Conservation (phyloP, 129 eudicot species). For the Helichrysum umbraculigerum region DNA sequence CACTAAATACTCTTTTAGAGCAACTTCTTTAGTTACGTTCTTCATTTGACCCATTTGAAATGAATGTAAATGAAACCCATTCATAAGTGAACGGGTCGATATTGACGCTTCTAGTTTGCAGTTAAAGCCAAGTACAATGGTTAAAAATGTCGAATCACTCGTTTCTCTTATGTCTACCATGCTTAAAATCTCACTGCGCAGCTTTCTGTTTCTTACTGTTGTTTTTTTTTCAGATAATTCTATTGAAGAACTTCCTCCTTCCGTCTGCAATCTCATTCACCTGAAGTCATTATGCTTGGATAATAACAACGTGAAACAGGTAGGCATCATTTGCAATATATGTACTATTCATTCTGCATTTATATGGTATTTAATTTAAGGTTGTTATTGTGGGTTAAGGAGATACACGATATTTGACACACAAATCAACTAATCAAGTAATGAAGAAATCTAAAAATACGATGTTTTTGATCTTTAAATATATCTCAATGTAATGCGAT, state of each 20-base stretch:
- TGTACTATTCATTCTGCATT: slow-evolving; percentile 5
- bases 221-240: slow-evolving; percentile 54
- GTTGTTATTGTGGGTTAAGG: neutral
- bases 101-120: neutral
- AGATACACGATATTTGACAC: neutral
- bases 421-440: neutral
- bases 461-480: neutral
- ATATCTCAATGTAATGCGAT: neutral
- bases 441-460: neutral
- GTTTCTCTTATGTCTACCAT: neutral
- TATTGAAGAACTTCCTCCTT: slow-evolving; percentile 84
- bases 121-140: neutral
- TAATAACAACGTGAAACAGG: slow-evolving; percentile 82
- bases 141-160: neutral
- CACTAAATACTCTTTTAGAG: neutral
- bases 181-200: neutral
- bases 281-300: slow-evolving; percentile 80
- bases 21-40: neutral
- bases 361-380: neutral
- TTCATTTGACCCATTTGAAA: neutral
- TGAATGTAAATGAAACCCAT: neutral
- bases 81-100: neutral
- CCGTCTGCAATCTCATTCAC: slow-evolving; percentile 84
- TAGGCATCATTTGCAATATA: slow-evolving; percentile 24
- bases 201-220: slow-evolving; percentile 21